phyloP scores from a whole-genome alignment of 2,329 filamentous ascomycete species.

The Drechslera avenae region DNA sequence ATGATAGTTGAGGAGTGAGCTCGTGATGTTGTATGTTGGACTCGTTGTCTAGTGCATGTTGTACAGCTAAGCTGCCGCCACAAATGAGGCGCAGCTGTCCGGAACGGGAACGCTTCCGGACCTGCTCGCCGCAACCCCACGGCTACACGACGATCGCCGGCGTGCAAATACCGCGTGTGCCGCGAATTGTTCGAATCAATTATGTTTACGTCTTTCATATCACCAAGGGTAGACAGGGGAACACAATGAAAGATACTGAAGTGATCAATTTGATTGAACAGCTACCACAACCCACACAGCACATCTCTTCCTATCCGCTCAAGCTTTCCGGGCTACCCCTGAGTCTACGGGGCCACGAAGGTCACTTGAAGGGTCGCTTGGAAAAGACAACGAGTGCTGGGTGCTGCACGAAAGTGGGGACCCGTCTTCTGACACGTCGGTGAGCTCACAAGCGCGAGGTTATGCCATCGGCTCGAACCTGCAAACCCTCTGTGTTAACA shows the following conservation, averaged over 20 bases:
- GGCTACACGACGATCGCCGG: neutral
- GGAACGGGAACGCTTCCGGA: conserved; percentile 14
- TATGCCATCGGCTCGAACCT: neutral
- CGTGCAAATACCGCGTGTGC: too few relatives aligned
- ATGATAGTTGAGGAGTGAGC: conserved; percentile 1
- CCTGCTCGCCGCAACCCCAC: conserved; percentile 6
- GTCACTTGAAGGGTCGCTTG: neutral
- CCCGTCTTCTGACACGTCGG: neutral
- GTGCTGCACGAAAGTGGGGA: neutral
- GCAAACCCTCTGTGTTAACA: neutral
- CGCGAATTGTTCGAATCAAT: too few relatives aligned
- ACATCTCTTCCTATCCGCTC: neutral
- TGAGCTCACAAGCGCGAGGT: neutral
- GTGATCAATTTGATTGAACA: too few relatives aligned
- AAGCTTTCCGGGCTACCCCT: neutral
- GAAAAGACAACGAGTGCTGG: neutral
- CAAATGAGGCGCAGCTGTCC: conserved; percentile 17
- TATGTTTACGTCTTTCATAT: too few relatives aligned
- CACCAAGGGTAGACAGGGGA: too few relatives aligned
- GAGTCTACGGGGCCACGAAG: neutral
- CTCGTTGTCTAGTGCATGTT: neutral
- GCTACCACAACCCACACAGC: neutral
- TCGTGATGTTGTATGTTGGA: neutral
- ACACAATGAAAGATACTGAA: too few relatives aligned
- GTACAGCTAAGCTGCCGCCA: conserved; percentile 14